Evolutionary conservation across 2,329 filamentous ascomycete genomes (phyloP), one percentile per base, ranked within the genome.

Genomic region (Fusarium mundagurra): DNA sequence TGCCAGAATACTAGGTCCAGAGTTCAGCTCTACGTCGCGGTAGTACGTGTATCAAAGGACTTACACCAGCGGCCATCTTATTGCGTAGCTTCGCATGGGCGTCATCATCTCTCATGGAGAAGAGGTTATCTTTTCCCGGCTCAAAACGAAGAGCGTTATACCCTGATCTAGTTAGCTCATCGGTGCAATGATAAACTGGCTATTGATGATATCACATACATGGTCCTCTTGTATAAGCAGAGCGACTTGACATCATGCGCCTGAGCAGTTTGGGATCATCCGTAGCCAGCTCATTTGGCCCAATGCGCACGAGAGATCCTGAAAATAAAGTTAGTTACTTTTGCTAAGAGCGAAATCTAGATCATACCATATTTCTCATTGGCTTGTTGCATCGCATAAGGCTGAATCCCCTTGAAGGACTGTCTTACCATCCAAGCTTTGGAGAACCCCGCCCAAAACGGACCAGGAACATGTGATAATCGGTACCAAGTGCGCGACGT

Each of bases 41-140:
- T n/a, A 20, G 11, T 27, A 4, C 8, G n/a, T 10, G 17, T 8
- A 2, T 5, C 0, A 4, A 22, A 31, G 22, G 3, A n/a, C 83
- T 67, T 81, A 87, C 88, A 3, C 87, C 89, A 4, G 86, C 82
- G 7, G 85, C 83, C 82, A 90, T 86, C 69, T 88, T 86, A 73
- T 85, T 85, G 27, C 85, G 81, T 41, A 86, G 76, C 24, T 73
- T 70, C 5, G 83, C 80, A 70, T 91, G 89, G 47, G 83, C 83
- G 10, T 82, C 82, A 47, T 85, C 86, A 65, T 89, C 82, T 9
- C 84, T 84, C 72, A 87, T 83, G 5, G 83, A 86, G 67, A 91
- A 89, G 39, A 90, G 81, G 62, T 87, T 89, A 74, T 90, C 86
- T 9, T 82, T 81, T 2, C 84, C 84, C 9, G 86, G 83, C 66